Evolutionary conservation across 768 basidiomycete species (phyloP), one percentile per base, ranked within the genome.

Genomic region (Dacryopinax spathularia): DNA sequence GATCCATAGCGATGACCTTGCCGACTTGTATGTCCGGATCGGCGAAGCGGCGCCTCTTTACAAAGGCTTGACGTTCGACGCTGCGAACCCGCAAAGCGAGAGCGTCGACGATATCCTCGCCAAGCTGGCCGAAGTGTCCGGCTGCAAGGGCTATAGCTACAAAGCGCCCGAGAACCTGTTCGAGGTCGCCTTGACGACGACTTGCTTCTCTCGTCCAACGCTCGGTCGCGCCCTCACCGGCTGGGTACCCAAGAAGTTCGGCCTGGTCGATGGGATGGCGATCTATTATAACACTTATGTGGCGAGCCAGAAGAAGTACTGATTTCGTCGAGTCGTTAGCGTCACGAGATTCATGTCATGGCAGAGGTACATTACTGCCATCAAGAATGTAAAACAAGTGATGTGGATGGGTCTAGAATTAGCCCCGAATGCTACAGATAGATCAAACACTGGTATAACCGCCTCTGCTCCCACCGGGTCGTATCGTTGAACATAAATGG

Each of bases 401-500:
- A 56, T n/a, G n/a, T n/a, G n/a, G 36, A 37, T 15, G 25, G 48
- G 48, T 56, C 48, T 56, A 56, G 31, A 27, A 25, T 27, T 56
- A 56, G 48, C 48, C 48, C 48, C 25, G 31, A 27, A 29, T 13
- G 31, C 29, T 31, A 56, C 10, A 56, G 18, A 31, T 56, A 56
- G 29, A 62, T 62, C 41, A 66, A 31, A 68, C 65, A 35, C 66
- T 63, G 22, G 67, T 66, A 35, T 68, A 77, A 9, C 69, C 69
- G 13, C 80, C 62, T 43, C 66, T 76, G 35, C 82, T 82, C 68
- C 84, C 81, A 27, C 67, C 63, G 18, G 85, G 84, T 60, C 86
- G 84, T 37, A 88, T 81, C 43, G 80, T 80, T 16, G 87, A 84
- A 73, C 88, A 90, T 36, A 91, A 74, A 74, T 91, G 88, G 22